Evolutionary conservation across 192 early-diverging fungal species (phyloP).

Genomic region (Backusella westeae): DNA sequence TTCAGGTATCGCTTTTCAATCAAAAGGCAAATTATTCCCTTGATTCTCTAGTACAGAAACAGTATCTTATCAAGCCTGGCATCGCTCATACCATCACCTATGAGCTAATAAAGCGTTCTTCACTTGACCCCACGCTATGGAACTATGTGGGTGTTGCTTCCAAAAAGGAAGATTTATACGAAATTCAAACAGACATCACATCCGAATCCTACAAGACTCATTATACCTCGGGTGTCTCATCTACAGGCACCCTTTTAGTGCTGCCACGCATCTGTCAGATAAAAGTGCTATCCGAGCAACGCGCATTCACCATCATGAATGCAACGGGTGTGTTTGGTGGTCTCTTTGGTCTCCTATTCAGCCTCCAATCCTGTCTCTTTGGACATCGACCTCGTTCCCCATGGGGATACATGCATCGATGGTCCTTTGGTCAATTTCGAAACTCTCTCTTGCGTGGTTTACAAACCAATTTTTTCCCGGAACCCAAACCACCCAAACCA

Average conservation of each 20-base stretch:
- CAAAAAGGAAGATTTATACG: background rate
- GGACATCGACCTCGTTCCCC: constrained; percentile 33
- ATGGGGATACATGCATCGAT: constrained; percentile 36
- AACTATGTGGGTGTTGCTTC: background rate
- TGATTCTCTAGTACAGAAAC: background rate
- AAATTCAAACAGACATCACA: background rate
- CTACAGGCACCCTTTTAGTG: background rate
- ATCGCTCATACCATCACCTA: background rate
- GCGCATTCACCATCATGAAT: constrained; percentile 22
- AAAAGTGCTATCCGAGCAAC: constrained; percentile 11
- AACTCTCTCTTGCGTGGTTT: constrained; percentile 13
- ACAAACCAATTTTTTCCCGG: constrained; percentile 5
- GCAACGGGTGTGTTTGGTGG: constrained; percentile 33
- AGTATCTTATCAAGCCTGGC: background rate
- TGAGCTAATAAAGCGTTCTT: background rate
- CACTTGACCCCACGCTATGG: background rate
- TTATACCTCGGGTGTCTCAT: background rate
- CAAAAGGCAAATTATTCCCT: background rate
- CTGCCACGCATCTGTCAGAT: background rate
- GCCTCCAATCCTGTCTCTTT: constrained; percentile 30
- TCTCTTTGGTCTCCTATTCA: constrained; percentile 21
- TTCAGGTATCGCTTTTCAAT: background rate
- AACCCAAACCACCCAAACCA: background rate
- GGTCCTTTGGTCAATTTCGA: constrained; percentile 31
- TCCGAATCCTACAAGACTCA: background rate